Evolutionary conservation across 225 moss, liverwort and hornwort species (phyloP), one percentile per base, ranked within the genome.

Genomic region (Thuidium tamariscinum): DNA sequence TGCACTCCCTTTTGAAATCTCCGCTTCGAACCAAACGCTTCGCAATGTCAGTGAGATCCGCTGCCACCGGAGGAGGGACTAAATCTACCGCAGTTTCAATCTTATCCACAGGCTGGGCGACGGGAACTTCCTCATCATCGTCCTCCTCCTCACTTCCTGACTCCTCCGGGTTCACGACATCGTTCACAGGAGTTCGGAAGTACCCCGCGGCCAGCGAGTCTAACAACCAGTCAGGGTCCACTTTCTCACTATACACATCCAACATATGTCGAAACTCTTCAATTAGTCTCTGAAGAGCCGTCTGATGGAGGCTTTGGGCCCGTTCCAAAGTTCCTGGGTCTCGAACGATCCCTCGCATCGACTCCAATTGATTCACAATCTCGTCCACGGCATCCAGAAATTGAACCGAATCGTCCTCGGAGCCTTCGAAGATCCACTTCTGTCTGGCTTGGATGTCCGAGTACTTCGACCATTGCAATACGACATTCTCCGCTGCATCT

Each of bases 261-360:
- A 98, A 86, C 94, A 98, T 91, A 67, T 93, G 94, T 44, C 96
- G 93, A 67, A 98, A 97, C 94, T 98, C 98, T 41, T 96, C 98
- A 59, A 95, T 88, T 26, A 98, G 88, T 77, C 97, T 93, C 30
- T 81, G 90, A 89, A 98, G 93, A 29, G 96, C 94, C 41, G 89
- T 89, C 74, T 95, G 91, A 68, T 94, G 91, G 9, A 97, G 84
- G 41, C 85, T 90, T 84, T 95, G 96, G 5, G 95, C 97, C 88
- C 94, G 68, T 68, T 93, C 91, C 88, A 88, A 41, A 30, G 88
- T 61, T 32, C 90, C 92, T 15, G 91, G 84, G 59, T 91, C 89
- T 54, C 94, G 79, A 71, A 82, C 86, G 27, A 82, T 51, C 5
- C 89, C 81, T 46, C 88, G 49, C 89, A 97, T 89, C 16, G 96